Conservation (phyloP, 2,329 filamentous ascomycete genomes). For the Fusarium acutatum region DNA sequence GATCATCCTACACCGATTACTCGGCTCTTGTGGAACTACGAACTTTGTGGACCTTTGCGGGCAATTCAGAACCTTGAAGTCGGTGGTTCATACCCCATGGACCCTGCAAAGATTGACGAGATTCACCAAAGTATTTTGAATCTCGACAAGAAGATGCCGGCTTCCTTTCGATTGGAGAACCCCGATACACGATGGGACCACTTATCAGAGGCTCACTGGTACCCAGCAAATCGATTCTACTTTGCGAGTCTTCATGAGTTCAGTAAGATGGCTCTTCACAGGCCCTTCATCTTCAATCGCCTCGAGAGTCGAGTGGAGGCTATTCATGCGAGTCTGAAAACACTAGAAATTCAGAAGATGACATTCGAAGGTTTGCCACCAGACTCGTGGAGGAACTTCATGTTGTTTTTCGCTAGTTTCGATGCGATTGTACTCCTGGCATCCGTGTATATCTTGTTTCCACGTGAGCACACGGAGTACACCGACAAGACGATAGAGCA, state of each 20-base stretch:
- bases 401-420: conserved; percentile 70
- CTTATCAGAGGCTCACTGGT: conserved; percentile 62
- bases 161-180: conserved; percentile 62
- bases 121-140: conserved; percentile 61
- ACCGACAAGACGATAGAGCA: conserved; percentile 60
- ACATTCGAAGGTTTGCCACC: conserved; percentile 59
- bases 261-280: conserved; percentile 66
- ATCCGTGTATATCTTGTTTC: conserved; percentile 69
- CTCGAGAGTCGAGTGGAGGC: conserved; percentile 62
- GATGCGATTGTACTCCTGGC: conserved; percentile 70
- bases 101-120: conserved; percentile 62
- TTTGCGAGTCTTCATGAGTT: conserved; percentile 61
- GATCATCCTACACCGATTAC: conserved; percentile 68
- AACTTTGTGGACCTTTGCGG: conserved; percentile 58
- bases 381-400: conserved; percentile 61
- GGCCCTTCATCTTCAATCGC: conserved; percentile 69
- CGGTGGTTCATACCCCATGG: conserved; percentile 62
- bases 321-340: conserved; percentile 62
- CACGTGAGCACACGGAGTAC: conserved; percentile 61
- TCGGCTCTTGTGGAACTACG: conserved; percentile 59
- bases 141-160: conserved; percentile 58
- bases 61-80: conserved; percentile 65
- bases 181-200: conserved; percentile 66
- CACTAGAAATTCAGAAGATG: conserved; percentile 63
- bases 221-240: conserved; percentile 56